Evolutionary conservation across 495 filamentous ascomycete species (phyloP), one percentile per base, ranked within the genome.

Genomic region (Lasiosphaeria hispida): DNA sequence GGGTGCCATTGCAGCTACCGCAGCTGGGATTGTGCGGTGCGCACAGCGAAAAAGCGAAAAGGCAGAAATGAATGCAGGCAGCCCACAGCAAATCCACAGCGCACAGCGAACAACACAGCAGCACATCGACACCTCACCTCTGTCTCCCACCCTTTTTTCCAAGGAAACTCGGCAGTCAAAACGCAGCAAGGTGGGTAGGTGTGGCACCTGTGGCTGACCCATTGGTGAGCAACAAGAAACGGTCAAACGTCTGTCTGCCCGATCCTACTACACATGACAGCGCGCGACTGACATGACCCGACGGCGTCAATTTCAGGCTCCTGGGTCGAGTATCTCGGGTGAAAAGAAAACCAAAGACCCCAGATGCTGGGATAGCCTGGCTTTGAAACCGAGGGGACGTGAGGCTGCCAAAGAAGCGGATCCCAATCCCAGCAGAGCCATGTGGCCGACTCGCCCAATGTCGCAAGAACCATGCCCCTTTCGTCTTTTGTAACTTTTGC

Each of bases 371-470:
- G 53, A 55, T 55, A 34, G 30, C 41, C 53, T 18, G 30, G 41
- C 39, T 55, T 47, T 45, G 41, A 48, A 55, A 55, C 53, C 42
- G 30, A 47, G 39, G 34, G 43, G 30, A 38, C 14, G 18, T 55
- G 42, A 55, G 53, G 53, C 42, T 55, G 33, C 53, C 41, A 55
- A 55, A 55, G 35, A 45, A 47, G 53, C 53, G 53, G 53, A 17
- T 38, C 47, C 17, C 17, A 30, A 49, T 52, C 49, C 49, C 49
- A 52, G 49, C 49, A 52, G n/a, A n/a, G 17, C 49, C 49, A 52
- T 37, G 36, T 52, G 49, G 49, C 35, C 49, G 49, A 52, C 49
- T 52, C 36, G 13, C 14, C 49, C 49, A 52, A 40, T 52, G 35
- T 52, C 49, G 49, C 49, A 45, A 44, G 23, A n/a, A 43, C 10